Conservation (phyloP, 768 basidiomycete species). For the Ephemerocybe angulata region DNA sequence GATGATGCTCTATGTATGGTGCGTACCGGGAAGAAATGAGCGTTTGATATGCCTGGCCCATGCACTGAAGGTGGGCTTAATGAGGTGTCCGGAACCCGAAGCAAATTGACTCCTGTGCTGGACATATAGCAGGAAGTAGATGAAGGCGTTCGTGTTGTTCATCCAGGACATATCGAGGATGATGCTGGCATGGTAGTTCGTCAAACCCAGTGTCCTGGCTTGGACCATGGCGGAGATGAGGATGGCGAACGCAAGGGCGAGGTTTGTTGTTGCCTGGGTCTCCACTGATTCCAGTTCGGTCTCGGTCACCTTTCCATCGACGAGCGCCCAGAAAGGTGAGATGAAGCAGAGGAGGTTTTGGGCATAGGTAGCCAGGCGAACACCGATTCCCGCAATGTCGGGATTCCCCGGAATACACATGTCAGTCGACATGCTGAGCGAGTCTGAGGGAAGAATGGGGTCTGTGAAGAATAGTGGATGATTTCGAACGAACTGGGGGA, state of each 20-base stretch:
- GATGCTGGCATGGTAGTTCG: slow-evolving; percentile 19
- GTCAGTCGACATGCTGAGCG: too few species aligned
- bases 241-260: slow-evolving; percentile 23
- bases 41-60: not conserved
- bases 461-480: too few species aligned
- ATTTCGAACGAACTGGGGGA: too few species aligned
- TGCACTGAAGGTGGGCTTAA: not conserved
- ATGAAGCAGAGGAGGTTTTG: slow-evolving; percentile 24
- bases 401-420: slow-evolving; percentile 1
- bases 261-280: slow-evolving; percentile 12
- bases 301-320: slow-evolving; percentile 16
- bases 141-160: slow-evolving; percentile 18
- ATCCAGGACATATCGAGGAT: slow-evolving; percentile 12
- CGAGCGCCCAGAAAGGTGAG: slow-evolving; percentile 17
- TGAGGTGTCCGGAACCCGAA: not conserved
- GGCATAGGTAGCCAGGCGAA: slow-evolving; percentile 24
- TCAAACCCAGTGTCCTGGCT: slow-evolving; percentile 13
- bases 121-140: slow-evolving; percentile 10
- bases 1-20: too few species aligned
- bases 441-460: too few species aligned
- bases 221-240: slow-evolving; percentile 22
- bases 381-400: slow-evolving; percentile 18
- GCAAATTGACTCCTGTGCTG: not conserved
- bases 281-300: slow-evolving; percentile 17
- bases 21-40: too few species aligned